Conservation (phyloP, 805 yeast species). For the Pichia deserticola region DNA sequence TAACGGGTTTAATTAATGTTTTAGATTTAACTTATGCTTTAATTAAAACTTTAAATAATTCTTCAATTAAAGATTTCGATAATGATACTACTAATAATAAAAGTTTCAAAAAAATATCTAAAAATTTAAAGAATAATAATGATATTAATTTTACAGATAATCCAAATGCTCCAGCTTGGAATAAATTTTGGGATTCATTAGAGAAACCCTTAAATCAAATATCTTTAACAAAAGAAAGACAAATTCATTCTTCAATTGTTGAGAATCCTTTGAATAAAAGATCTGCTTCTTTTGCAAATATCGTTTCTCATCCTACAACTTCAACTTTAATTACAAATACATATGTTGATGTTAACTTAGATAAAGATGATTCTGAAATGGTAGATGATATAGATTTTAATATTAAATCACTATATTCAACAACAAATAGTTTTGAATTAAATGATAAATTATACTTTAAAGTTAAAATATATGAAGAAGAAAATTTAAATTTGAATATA, state of each 20-base stretch:
- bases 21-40: conserved; percentile 37
- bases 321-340: conserved; percentile 4
- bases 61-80: conserved; percentile 15
- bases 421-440: background rate
- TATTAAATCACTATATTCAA: background rate
- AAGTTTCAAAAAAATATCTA: background rate
- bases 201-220: conserved; percentile 21
- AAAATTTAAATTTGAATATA: conserved; percentile 10
- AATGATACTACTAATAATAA: background rate
- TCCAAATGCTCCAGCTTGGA: conserved; percentile 26
- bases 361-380: background rate
- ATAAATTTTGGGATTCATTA: conserved; percentile 26
- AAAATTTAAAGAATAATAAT: background rate
- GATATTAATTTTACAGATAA: conserved; percentile 11
- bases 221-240: background rate
- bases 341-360: conserved; percentile 2
- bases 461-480: conserved; percentile 16
- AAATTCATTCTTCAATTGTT: background rate
- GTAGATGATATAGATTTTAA: background rate
- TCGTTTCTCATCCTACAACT: background rate
- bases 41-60: conserved; percentile 28
- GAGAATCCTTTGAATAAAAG: background rate
- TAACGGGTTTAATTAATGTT: conserved; percentile 38
- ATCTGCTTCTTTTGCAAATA: conserved; percentile 14
- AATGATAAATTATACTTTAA: conserved; percentile 9